Evolutionary conservation across 2,329 filamentous ascomycete genomes (phyloP).

Genomic region (Capronia americana): DNA sequence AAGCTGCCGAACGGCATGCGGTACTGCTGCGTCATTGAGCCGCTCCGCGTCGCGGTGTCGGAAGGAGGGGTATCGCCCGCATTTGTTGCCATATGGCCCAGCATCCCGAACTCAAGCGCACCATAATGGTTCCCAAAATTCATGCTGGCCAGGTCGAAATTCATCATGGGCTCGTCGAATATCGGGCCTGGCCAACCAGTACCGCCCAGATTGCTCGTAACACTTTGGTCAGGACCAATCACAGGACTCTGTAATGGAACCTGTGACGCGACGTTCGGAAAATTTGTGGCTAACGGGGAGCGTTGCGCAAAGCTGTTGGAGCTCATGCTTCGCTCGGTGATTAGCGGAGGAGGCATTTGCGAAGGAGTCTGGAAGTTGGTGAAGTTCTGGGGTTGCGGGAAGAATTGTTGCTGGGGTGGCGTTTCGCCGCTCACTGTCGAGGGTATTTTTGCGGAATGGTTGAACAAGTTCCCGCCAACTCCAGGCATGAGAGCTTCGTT

Average conservation of each 20-base stretch:
- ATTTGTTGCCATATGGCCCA: slow-evolving; percentile 94
- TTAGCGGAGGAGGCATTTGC: slow-evolving; percentile 50
- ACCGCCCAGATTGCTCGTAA: slow-evolving; percentile 40
- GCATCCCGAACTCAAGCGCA: slow-evolving; percentile 92
- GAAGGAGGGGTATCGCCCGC: slow-evolving; percentile 78
- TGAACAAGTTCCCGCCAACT: slow-evolving; percentile 69
- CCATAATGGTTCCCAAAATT: slow-evolving; percentile 97
- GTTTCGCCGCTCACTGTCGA: slow-evolving; percentile 42
- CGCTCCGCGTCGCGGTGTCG: slow-evolving; percentile 60
- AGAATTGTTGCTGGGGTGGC: slow-evolving; percentile 50
- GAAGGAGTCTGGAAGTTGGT: slow-evolving; percentile 51
- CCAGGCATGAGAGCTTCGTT: slow-evolving; percentile 88
- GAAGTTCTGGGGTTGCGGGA: slow-evolving; percentile 42
- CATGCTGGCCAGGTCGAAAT: slow-evolving; percentile 91
- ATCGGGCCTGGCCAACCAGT: slow-evolving; percentile 61
- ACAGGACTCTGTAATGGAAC: slow-evolving; percentile 46
- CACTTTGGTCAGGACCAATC: slow-evolving; percentile 50
- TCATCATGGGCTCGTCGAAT: slow-evolving; percentile 92
- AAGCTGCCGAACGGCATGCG: slow-evolving; percentile 48
- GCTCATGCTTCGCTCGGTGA: slow-evolving; percentile 54
- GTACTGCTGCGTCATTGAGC: slow-evolving; percentile 52
- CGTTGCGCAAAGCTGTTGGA: slow-evolving; percentile 68
- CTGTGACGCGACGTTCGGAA: slow-evolving; percentile 58
- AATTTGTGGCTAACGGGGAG: slow-evolving; percentile 76
- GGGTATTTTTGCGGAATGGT: slow-evolving; percentile 50